These are phyloP conservation scores for Dichotomocladium elegans DNA, from an alignment of 371 early-diverging fungal genomes.

Conservation along the genomic window DNA sequence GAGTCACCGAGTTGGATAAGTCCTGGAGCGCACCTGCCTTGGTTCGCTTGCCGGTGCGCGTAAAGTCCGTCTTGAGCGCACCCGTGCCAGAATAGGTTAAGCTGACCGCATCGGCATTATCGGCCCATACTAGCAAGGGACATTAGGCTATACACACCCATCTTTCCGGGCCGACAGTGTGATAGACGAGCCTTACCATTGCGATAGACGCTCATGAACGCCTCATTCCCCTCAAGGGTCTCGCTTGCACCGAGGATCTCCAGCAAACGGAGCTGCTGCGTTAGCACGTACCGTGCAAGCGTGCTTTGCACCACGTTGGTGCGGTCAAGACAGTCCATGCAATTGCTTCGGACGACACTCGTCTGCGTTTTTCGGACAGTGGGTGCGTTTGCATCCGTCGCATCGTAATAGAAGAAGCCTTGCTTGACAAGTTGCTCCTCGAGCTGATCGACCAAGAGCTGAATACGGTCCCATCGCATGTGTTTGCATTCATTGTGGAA, in stretches of 20 bases:
- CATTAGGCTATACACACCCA: neutral
- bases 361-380: slow-evolving; percentile 56
- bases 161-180: neutral
- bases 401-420: slow-evolving; percentile 31
- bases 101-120: slow-evolving; percentile 98
- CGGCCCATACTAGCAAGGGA: slow-evolving; percentile 83
- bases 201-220: slow-evolving; percentile 37
- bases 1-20: slow-evolving; percentile 72
- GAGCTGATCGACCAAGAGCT: slow-evolving; percentile 69
- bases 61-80: slow-evolving; percentile 97
- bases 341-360: slow-evolving; percentile 95
- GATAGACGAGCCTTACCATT: no score
- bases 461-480: slow-evolving; percentile 85
- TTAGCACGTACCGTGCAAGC: slow-evolving; percentile 70
- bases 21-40: slow-evolving; percentile 83
- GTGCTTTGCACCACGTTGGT: slow-evolving; percentile 98
- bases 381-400: slow-evolving; percentile 1
- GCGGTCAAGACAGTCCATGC: slow-evolving; percentile 99
- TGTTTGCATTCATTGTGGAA: slow-evolving; percentile 94
- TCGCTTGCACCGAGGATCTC: slow-evolving; percentile 61
- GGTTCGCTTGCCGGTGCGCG: slow-evolving; percentile 87
- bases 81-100: slow-evolving; percentile 97
- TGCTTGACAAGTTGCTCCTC: slow-evolving; percentile 63
- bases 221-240: slow-evolving; percentile 49
- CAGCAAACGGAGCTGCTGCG: slow-evolving; percentile 60